Percentiles rank a stretch among this genome's conserved stretches.
Evolutionary conservation across 148 eudicot genomes (phyloP).

Genomic region (Rhododendron vialii): DNA sequence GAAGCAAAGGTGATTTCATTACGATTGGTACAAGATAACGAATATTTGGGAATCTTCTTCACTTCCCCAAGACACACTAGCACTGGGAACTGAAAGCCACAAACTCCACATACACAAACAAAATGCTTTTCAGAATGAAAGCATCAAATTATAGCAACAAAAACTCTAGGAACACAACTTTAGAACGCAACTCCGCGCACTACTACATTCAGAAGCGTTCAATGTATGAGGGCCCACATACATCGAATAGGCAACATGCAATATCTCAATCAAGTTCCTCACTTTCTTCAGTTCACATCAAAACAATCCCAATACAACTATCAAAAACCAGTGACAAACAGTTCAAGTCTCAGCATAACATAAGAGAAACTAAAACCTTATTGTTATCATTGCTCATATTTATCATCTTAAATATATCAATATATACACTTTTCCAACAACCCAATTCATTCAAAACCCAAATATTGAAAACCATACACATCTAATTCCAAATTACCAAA

Average conservation of each 20-base stretch:
- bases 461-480: not conserved
- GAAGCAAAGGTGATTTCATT: conserved; percentile 50
- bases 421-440: not conserved
- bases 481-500: not conserved
- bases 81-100: not conserved
- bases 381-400: not conserved
- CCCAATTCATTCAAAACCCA: not conserved
- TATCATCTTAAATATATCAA: not conserved
- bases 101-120: conserved; percentile 1
- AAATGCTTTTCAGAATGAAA: not conserved
- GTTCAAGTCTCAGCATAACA: not conserved
- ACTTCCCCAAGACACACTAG: not conserved
- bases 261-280: not conserved
- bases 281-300: not conserved
- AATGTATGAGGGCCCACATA: not conserved
- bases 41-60: not conserved
- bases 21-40: not conserved
- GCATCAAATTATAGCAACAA: not conserved
- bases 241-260: not conserved
- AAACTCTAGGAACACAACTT: not conserved
- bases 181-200: not conserved
- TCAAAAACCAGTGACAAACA: not conserved
- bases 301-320: not conserved
- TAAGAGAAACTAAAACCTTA: not conserved
- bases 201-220: not conserved